Evolutionary conservation across 768 basidiomycete genomes (phyloP).

Genomic region (Pisolithus marmoratus): DNA sequence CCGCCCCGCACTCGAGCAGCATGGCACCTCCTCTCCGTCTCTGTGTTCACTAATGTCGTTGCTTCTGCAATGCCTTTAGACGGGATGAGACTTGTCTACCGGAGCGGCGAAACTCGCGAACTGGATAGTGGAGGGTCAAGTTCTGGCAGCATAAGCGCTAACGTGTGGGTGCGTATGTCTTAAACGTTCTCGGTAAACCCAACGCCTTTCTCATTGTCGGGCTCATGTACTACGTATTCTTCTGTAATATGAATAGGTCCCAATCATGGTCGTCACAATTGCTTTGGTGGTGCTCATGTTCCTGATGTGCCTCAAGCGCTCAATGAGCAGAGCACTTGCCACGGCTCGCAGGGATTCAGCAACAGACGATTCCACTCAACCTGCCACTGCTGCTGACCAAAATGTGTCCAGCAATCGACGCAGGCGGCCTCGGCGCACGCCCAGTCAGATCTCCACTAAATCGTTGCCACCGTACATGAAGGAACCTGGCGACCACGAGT

Average conservation of each 20-base stretch:
- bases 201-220: not conserved
- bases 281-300: conserved; percentile 17
- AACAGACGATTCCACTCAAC: not conserved
- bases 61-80: not conserved
- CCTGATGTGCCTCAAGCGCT: conserved; percentile 19
- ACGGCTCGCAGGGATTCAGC: not conserved
- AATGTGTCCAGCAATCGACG: conserved; percentile 12
- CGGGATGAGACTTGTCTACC: not conserved
- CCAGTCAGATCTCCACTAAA: conserved; percentile 75
- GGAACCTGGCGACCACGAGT: conserved; percentile 77
- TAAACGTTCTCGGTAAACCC: not conserved
- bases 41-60: not conserved
- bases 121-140: conserved; percentile 4
- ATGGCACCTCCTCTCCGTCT: not conserved
- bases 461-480: conserved; percentile 78
- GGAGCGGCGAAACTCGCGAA: not conserved
- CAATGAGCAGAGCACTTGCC: not conserved
- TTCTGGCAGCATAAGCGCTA: conserved; percentile 13
- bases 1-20: not conserved
- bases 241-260: conserved; percentile 13
- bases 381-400: not conserved
- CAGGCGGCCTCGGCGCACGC: conserved; percentile 52
- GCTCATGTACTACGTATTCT: not conserved
- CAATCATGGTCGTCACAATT: conserved; percentile 20
- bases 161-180: conserved; percentile 22